Evolutionary conservation across 352 stramenopile genomes (phyloP), one percentile per base, ranked within the genome.

Genomic region (Phytophthora fragariae): DNA sequence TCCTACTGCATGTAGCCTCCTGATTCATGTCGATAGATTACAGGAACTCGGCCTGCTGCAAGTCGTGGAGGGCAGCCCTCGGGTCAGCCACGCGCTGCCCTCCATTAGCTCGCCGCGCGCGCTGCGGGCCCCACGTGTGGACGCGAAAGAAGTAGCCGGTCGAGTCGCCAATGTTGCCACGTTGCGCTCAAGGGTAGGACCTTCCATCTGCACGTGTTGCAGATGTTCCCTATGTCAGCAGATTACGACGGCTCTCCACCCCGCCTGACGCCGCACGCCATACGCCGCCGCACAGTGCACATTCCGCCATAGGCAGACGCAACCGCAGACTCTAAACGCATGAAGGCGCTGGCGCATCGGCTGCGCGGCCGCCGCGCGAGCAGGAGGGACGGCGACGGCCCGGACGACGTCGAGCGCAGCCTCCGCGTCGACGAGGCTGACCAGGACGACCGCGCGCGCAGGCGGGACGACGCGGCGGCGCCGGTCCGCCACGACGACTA

Each of bases 261-360:
- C 29, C 33, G 50, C 27, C 19, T 31, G 5, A 24, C 29, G 14
- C 14, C n/a, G 60, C 60, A 24, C 11, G 55, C 33, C 19, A 59
- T 37, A 53, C 35, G 14, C 39, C 24, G 27, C 11, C 29, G 27
- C 4, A 2, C 57, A 56, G 12, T 62, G 12, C 50, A 29, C 64
- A 63, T 71, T 72, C 57, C 57, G 52, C 62, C 11, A 41, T 4
- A 41, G 35, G 35, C 4, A 15, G 35, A 41, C 9, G 35, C 24
- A 27, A 27, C 24, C 24, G 24, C 24, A 27, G 50, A 37, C 35
- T 66, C 33, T 12, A 12, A n/a, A n/a, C 52, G 24, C 12, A 84
- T 84, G 77, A 84, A 82, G 65, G 65, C 71, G 49, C 56, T 84
- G 49, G 75, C 74, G 12, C 74, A 82, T 59, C 77, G 77, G 46